Conservation (phyloP, 108 stramenopile genomes). For the Aurantiochytrium sp. region DNA sequence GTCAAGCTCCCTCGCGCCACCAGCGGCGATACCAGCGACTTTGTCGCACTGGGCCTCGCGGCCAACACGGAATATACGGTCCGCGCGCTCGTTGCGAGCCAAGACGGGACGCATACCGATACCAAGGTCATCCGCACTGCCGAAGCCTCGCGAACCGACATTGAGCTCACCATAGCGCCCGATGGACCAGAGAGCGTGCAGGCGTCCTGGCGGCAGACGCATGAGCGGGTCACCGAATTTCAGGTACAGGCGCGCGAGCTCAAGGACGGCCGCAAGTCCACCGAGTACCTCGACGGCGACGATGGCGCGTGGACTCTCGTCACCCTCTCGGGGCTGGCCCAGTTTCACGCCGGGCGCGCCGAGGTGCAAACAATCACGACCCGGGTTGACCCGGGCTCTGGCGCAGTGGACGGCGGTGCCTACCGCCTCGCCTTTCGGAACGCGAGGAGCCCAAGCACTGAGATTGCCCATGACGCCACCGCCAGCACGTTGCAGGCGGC, state of each 20-base stretch:
- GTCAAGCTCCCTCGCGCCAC: background rate
- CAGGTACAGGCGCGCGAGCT: background rate
- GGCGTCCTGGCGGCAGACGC: background rate
- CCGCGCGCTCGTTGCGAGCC: background rate
- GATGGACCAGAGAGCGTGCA: background rate
- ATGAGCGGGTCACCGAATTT: background rate
- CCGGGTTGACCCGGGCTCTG: background rate
- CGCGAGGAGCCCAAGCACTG: background rate
- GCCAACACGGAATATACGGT: background rate
- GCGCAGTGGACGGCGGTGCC: background rate
- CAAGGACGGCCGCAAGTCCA: background rate
- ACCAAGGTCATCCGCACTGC: background rate
- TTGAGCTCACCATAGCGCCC: background rate
- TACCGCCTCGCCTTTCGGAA: background rate
- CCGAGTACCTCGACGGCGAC: background rate
- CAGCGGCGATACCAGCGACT: background rate
- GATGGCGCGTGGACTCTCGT: background rate
- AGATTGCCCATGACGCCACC: background rate
- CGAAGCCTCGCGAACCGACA: background rate
- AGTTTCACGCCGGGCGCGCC: background rate
- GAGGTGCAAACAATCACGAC: background rate
- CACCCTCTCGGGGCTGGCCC: background rate
- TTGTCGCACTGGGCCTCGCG: background rate
- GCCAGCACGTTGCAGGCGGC: background rate
- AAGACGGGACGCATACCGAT: background rate